These are phyloP conservation scores for Alternaria metachromatica DNA, from an alignment of 2,329 filamentous ascomycete genomes.

Conservation along the genomic window DNA sequence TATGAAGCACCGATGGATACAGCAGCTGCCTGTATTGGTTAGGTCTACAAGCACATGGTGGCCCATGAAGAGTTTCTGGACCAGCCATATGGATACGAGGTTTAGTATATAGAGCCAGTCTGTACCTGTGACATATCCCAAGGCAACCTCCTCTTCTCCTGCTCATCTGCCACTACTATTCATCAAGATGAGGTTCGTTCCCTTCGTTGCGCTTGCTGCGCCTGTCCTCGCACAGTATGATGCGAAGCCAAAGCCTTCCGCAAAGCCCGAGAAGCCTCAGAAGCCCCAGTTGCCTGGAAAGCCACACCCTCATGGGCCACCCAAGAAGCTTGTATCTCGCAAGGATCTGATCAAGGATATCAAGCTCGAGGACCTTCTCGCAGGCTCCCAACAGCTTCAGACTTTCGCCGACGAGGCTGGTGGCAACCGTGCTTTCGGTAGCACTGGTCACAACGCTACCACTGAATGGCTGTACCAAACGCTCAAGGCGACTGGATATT, in stretches of 20 bases:
- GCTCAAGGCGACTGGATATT: constrained; percentile 39
- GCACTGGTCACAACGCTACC: constrained; percentile 44
- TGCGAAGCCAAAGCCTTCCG: constrained; percentile 9
- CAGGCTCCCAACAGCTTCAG: constrained; percentile 43
- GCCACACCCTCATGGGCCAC: background rate
- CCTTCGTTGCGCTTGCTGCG: constrained; percentile 34
- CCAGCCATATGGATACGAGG: constrained; percentile 11
- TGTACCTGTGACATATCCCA: background rate
- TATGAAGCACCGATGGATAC: constrained; percentile 1
- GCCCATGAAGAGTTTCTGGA: constrained; percentile 1
- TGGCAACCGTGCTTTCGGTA: constrained; percentile 47
- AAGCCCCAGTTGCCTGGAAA: constrained; percentile 1
- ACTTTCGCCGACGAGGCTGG: constrained; percentile 40
- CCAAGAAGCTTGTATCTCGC: constrained; percentile 24
- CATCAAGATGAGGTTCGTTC: constrained; percentile 39
- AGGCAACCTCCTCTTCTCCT: constrained; percentile 16
- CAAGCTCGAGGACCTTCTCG: constrained; percentile 40
- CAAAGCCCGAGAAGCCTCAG: constrained; percentile 8
- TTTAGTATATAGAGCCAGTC: constrained; percentile 27
- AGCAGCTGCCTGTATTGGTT: constrained; percentile 35
- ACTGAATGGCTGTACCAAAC: constrained; percentile 43
- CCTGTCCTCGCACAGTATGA: constrained; percentile 24
- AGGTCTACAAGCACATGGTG: constrained; percentile 11
- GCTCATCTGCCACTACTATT: constrained; percentile 5
- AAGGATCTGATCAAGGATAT: constrained; percentile 36